Conservation (phyloP, 23 red algal genomes). For the Rhodosorus marinus region DNA sequence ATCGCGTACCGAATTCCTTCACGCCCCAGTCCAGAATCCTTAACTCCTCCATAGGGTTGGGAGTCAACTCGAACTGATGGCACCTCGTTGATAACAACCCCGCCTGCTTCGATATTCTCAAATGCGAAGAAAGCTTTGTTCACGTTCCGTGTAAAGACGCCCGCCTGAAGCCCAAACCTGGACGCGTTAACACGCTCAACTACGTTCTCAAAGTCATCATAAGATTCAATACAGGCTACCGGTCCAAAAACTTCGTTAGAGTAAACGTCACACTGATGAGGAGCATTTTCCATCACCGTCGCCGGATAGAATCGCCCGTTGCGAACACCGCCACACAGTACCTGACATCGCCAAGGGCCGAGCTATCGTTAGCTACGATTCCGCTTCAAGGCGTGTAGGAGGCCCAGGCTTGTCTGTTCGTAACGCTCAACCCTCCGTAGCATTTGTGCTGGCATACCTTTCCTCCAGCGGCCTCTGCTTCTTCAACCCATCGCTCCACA, state of each 20-base stretch:
- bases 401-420: no score
- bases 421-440: not conserved
- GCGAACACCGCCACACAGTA: no score
- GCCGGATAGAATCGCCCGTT: no score
- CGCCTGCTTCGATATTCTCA: conserved; percentile 5
- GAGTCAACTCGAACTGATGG: conserved; percentile 12
- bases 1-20: conserved; percentile 20
- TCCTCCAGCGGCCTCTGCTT: conserved; percentile 1
- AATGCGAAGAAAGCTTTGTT: conserved; percentile 8
- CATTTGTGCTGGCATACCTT: conserved; percentile 5
- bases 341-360: no score
- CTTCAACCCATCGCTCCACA: conserved; percentile 1
- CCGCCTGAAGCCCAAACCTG: conserved; percentile 15
- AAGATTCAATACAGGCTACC: no score
- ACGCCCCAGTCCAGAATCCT: conserved; percentile 25
- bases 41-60: conserved; percentile 17
- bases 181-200: conserved; percentile 11
- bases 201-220: conserved; percentile 9
- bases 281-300: no score
- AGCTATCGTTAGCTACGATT: no score
- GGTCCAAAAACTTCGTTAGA: no score
- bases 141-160: conserved; percentile 19
- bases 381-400: no score
- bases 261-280: no score
- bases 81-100: conserved; percentile 20